Conservation (phyloP, 371 early-diverging fungal species). For the Mortierella polycephala region DNA sequence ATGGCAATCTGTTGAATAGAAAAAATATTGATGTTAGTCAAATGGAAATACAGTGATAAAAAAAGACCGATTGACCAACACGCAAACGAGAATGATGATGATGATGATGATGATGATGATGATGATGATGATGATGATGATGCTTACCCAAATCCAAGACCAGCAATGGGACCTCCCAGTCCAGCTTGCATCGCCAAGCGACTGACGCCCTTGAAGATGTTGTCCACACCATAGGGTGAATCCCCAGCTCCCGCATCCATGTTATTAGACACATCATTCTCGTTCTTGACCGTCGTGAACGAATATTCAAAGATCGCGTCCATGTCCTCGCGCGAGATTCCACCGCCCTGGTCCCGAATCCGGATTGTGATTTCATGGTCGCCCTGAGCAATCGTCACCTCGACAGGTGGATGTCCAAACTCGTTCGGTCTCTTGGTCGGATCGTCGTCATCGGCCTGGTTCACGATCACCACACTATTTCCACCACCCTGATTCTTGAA, state of each 20-base stretch:
- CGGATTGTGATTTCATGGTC: conserved; percentile 85
- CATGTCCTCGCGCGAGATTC: conserved; percentile 82
- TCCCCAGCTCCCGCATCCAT: conserved; percentile 57
- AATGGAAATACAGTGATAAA: background rate
- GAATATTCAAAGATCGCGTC: conserved; percentile 92
- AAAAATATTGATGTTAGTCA: background rate
- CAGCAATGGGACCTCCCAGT: conserved; percentile 87
- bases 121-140: background rate
- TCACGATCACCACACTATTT: conserved; percentile 25
- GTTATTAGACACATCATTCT: conserved; percentile 57
- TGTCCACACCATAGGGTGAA: conserved; percentile 51
- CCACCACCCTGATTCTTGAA: background rate
- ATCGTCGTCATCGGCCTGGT: conserved; percentile 31
- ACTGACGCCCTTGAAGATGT: conserved; percentile 70
- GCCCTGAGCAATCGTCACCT: conserved; percentile 86
- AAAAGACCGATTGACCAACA: background rate
- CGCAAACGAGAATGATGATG: background rate
- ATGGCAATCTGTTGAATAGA: conserved; percentile 84
- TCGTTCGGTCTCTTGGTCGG: conserved; percentile 36
- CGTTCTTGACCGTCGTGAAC: conserved; percentile 87
- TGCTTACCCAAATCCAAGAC: conserved; percentile 65
- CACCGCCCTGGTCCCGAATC: conserved; percentile 95
- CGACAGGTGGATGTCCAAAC: conserved; percentile 75
- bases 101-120: background rate
- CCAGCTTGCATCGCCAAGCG: conserved; percentile 83